Evolutionary conservation across 306 rosid species (phyloP), one percentile per base, ranked within the genome.

Genomic region (Morella rubra): DNA sequence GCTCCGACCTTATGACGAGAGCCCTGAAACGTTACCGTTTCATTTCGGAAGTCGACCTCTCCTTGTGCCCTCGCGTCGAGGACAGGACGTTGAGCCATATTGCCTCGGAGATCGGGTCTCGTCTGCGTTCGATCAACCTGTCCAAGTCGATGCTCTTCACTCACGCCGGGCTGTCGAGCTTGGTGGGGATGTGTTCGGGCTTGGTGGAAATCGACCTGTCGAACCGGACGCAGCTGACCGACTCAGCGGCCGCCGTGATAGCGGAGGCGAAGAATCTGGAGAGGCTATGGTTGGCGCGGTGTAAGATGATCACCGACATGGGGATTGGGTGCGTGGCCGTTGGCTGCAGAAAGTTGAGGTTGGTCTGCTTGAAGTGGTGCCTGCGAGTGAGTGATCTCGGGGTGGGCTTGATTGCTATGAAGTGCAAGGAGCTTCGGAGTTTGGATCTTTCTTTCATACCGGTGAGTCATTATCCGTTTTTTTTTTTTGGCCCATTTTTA

Each of bases 311-410:
- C 8, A 95, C 97, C 45, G 99, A 95, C 69, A 83, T 95, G 91
- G 99, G 99, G 37, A 88, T 95, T 69, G 97, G 96, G 51, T 92
- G 97, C 19, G 81, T 95, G 5, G 99, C 99, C 0, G 99, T 95
- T 49, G 99, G 99, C 8, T 95, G 99, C 22, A 82, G 81, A 61
- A 92, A 92, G 74, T 71, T 95, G 83, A 90, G 80, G 76, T 42
- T 88, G 79, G 78, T 95, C 58, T 72, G 85, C 72, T 86, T 95
- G 79, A 92, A 89, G 77, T 92, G 99, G 99, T 95, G 99, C 78
- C 80, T 91, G 19, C 87, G 93, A 15, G 86, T 95, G 53, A 91
- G 90, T 7, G 97, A 95, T 84, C 87, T 88, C 73, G 99, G 99
- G 56, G 92, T 95, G 12, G 96, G 83, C 6, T 87, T 90, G 87